Evolutionary conservation across 768 basidiomycete genomes (phyloP).

Genomic region (Tephrocybe sp.): DNA sequence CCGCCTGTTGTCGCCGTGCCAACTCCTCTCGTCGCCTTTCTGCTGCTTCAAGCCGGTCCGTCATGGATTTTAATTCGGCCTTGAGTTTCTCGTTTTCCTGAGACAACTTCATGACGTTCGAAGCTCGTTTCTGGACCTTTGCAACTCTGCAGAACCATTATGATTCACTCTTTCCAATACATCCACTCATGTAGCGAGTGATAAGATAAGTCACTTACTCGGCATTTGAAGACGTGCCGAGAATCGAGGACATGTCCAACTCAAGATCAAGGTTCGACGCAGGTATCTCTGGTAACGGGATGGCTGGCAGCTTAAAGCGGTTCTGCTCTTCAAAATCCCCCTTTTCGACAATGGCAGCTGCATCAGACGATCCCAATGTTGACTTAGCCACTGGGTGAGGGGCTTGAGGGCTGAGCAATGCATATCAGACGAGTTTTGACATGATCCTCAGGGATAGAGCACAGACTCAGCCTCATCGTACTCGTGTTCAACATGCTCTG

Average conservation of each 20-base stretch:
- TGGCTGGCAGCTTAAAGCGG: slow-evolving; percentile 11
- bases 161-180: slow-evolving; percentile 18
- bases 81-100: slow-evolving; percentile 81
- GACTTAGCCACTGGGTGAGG: background rate
- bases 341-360: slow-evolving; percentile 1
- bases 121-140: slow-evolving; percentile 68
- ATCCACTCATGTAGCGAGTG: slow-evolving; percentile 11
- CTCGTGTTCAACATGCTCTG: slow-evolving; percentile 11
- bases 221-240: slow-evolving; percentile 33
- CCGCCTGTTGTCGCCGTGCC: slow-evolving; percentile 28
- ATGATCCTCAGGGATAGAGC: slow-evolving; percentile 16
- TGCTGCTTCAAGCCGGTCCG: slow-evolving; percentile 70
- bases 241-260: slow-evolving; percentile 43
- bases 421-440: slow-evolving; percentile 30
- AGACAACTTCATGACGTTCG: slow-evolving; percentile 73
- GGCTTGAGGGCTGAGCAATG: slow-evolving; percentile 23
- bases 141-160: slow-evolving; percentile 34
- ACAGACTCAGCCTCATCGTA: slow-evolving; percentile 35
- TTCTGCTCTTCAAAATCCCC: background rate
- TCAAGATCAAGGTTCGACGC: slow-evolving; percentile 43
- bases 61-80: slow-evolving; percentile 73
- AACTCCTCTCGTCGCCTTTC: slow-evolving; percentile 60
- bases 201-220: slow-evolving; percentile 44
- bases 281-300: slow-evolving; percentile 51
- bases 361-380: background rate